Evolutionary conservation across 305 asterid species (phyloP), one percentile per base, ranked within the genome.

Genomic region (Fraxinus baroniana): DNA sequence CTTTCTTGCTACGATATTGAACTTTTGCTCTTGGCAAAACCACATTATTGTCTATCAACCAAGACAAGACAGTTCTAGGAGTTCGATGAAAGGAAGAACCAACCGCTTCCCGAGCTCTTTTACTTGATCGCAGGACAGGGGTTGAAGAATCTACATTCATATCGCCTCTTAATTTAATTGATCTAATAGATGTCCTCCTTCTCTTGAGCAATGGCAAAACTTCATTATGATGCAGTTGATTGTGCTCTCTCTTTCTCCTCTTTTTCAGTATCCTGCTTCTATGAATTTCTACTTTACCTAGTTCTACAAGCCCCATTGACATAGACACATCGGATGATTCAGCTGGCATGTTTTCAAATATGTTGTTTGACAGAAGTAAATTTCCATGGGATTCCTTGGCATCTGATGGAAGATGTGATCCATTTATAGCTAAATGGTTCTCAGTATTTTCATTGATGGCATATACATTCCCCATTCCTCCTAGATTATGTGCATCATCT

Each of bases 11-110:
- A 12, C 90, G 84, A 80, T 93, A 96, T 15, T 82, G 86, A 83
- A 94, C 98, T 85, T 85, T 92, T 41, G 86, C 87, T 86, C 93
- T 84, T 13, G 94, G 93, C 82, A 87, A 80, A 83, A 94, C 89
- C 76, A 92, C 86, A 75, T 90, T 86, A 77, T 88, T 86, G 83
- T 91, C 99, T 37, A 96, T 92, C 90, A 96, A 87, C 94, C 90
- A 89, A 84, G 98, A 93, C 83, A 94, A 89, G 66, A 89, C 83
- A 74, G 91, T 91, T 78, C 91, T 89, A 68, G 98, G 93, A 84
- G 82, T 83, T 80, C 87, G 89, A 79, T 84, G 84, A 81, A 90
- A 35, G 72, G 90, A 82, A 85, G 97, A 85, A 82, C 85, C 83
- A 44, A 74, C 83, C 85, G 35, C 83, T 57, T 86, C 83, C 36